Evolutionary conservation across 345 rosid genomes (phyloP).

Genomic region (Mercurialis annua): DNA sequence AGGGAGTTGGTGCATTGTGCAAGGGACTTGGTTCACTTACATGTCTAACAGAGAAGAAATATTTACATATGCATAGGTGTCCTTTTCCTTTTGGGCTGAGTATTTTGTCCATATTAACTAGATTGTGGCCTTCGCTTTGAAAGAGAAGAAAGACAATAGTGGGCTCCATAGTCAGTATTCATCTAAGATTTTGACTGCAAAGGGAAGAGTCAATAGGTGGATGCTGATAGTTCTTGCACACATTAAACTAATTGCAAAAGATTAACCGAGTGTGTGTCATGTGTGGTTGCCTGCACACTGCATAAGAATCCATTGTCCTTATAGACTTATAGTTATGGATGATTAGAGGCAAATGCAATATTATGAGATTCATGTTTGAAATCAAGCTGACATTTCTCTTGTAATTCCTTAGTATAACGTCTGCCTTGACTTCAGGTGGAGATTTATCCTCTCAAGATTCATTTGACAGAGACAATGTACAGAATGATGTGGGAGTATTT

Average conservation of each 20-base stretch:
- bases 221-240: background rate
- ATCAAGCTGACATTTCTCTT: background rate
- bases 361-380: background rate
- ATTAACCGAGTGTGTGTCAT: background rate
- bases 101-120: no score
- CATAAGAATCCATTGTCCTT: background rate
- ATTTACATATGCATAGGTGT: no score
- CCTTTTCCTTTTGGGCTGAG: no score
- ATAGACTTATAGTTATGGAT: background rate
- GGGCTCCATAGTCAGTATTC: no score
- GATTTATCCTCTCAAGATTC: conserved; percentile 92
- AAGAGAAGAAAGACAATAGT: no score
- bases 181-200: background rate
- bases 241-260: background rate
- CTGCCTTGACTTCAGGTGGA: conserved; percentile 58
- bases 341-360: background rate
- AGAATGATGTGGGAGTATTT: conserved; percentile 97
- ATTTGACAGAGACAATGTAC: conserved; percentile 97
- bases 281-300: background rate
- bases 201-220: background rate
- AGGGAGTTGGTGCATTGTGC: no score
- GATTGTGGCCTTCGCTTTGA: no score
- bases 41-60: no score
- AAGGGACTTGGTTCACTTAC: no score
- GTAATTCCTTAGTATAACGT: background rate